Conservation (phyloP, 768 basidiomycete species). For the Panaeolus cyanescens region DNA sequence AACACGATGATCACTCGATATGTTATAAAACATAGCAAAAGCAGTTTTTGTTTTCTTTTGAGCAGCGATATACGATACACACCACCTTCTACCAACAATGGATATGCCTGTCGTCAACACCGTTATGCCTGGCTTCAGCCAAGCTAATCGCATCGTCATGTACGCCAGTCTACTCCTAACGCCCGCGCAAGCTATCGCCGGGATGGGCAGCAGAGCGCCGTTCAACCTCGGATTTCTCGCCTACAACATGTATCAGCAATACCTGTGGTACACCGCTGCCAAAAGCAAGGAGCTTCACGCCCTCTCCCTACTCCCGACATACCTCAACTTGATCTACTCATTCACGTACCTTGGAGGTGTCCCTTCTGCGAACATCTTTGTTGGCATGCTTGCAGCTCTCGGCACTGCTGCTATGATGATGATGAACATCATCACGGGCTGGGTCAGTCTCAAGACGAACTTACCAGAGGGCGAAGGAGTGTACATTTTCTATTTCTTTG, state of each 20-base stretch:
- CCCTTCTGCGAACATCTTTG: slow-evolving; percentile 7
- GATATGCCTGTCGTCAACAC: background rate
- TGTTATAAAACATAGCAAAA: too few relatives aligned
- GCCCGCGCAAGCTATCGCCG: slow-evolving; percentile 9
- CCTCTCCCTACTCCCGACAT: slow-evolving; percentile 1
- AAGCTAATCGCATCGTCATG: slow-evolving; percentile 7
- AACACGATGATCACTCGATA: too few relatives aligned
- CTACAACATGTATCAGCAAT: slow-evolving; percentile 16
- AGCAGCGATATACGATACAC: too few relatives aligned
- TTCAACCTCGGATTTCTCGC: slow-evolving; percentile 13
- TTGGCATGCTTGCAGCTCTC: slow-evolving; percentile 1
- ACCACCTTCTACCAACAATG: too few relatives aligned
- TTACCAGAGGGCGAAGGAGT: slow-evolving; percentile 12
- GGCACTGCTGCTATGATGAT: slow-evolving; percentile 10
- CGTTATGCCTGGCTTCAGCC: slow-evolving; percentile 9
- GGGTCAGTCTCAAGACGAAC: slow-evolving; percentile 9
- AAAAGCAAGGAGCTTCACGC: slow-evolving; percentile 11
- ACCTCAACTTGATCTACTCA: slow-evolving; percentile 11
- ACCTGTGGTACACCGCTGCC: slow-evolving; percentile 10
- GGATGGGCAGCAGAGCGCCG: slow-evolving; percentile 8
- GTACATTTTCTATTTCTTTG: slow-evolving; percentile 15
- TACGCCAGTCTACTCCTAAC: slow-evolving; percentile 11
- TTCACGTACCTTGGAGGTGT: slow-evolving; percentile 12
- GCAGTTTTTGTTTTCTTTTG: too few relatives aligned
- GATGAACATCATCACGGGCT: slow-evolving; percentile 9